Conservation (phyloP, 2,329 filamentous ascomycete species). For the Esteya vermicola region DNA sequence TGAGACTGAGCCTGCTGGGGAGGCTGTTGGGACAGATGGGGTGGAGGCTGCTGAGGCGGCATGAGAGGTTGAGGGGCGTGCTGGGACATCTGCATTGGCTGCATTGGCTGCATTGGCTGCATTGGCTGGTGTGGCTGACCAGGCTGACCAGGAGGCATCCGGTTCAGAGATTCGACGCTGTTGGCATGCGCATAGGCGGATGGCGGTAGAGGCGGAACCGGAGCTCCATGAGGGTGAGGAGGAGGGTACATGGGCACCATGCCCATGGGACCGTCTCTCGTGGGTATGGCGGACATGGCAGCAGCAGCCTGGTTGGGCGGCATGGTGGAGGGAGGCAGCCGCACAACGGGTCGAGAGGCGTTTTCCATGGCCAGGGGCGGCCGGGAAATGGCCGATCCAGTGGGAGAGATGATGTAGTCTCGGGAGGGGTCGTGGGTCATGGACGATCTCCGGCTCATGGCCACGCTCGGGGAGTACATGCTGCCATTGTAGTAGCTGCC, state of each 20-base stretch:
- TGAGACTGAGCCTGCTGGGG: constrained; percentile 1
- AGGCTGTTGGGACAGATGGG: not conserved
- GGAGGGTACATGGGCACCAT: constrained; percentile 14
- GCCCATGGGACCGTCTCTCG: not conserved
- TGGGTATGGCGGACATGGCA: not conserved
- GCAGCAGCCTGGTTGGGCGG: constrained; percentile 2
- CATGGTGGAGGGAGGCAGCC: constrained; percentile 53
- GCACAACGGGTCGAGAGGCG: constrained; percentile 56
- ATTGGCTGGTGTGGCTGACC: no score
- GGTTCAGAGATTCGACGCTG: no score
- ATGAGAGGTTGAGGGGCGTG: not conserved
- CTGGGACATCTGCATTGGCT: no score
- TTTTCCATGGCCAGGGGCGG: constrained; percentile 45
- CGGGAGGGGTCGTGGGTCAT: constrained; percentile 49
- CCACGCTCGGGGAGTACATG: constrained; percentile 71
- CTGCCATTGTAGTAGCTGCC: constrained; percentile 55
- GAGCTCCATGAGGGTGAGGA: not conserved
- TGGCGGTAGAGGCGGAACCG: constrained; percentile 5
- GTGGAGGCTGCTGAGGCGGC: not conserved
- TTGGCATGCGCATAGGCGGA: no score
- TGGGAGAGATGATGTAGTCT: constrained; percentile 67
- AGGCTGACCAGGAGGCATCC: no score
- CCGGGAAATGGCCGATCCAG: constrained; percentile 62
- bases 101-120: not conserved
- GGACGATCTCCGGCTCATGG: constrained; percentile 85